phyloP scores from a whole-genome alignment of 306 rosid species.

The Vicia sativa region DNA sequence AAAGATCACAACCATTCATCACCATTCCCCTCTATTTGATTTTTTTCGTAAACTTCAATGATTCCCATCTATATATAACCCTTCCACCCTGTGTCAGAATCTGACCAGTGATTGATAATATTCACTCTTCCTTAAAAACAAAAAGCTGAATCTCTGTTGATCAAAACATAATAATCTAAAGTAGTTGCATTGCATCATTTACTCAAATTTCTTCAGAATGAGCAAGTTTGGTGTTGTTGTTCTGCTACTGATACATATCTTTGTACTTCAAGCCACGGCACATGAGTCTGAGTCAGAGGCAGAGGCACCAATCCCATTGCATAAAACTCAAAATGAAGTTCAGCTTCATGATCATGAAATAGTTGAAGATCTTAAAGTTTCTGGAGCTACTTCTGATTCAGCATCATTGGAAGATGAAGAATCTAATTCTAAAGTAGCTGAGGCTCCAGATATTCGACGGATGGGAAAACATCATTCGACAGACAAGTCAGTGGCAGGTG shows the following conservation, averaged over 20 bases:
- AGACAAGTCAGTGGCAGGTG: slow-evolving; percentile 83
- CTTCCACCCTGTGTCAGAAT: slow-evolving; percentile 1
- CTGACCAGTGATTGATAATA: slow-evolving; percentile 31
- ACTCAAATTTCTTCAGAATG: slow-evolving; percentile 41
- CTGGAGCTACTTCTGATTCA: slow-evolving; percentile 33
- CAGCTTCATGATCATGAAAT: slow-evolving; percentile 25
- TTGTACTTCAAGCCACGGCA: slow-evolving; percentile 51
- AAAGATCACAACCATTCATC: slow-evolving; percentile 37
- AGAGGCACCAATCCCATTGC: too few relatives aligned
- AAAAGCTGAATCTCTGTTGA: not conserved
- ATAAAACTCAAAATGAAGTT: slow-evolving; percentile 29
- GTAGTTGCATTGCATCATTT: slow-evolving; percentile 3
- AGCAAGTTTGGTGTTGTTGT: slow-evolving; percentile 49
- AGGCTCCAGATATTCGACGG: slow-evolving; percentile 62
- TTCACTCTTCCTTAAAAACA: not conserved
- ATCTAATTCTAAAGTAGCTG: slow-evolving; percentile 46
- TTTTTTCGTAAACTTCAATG: not conserved
- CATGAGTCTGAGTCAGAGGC: slow-evolving; percentile 32
- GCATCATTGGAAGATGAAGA: slow-evolving; percentile 36
- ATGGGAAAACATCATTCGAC: slow-evolving; percentile 62
- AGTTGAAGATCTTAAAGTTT: slow-evolving; percentile 40
- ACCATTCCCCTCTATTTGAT: not conserved
- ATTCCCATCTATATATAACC: slow-evolving; percentile 37
- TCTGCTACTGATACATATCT: slow-evolving; percentile 46
- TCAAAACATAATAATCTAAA: slow-evolving; percentile 11